A percentile compares a stretch with the other conserved stretches of the same genome.
Evolutionary conservation across 495 filamentous ascomycete species (phyloP).

Genomic region (Hypoxylon intermedium): DNA sequence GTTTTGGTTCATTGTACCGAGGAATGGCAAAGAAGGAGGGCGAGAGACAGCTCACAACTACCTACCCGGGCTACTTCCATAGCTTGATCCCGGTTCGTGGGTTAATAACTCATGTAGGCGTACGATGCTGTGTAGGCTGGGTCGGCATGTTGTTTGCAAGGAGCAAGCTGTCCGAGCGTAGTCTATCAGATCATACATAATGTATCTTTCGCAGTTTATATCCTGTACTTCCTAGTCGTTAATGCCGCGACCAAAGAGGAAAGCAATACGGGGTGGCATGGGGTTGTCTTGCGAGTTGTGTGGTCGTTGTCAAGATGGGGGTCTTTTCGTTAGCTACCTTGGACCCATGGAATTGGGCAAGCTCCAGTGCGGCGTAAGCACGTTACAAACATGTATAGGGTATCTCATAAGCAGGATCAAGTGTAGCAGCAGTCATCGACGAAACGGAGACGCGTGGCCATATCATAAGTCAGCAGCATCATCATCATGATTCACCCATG

Average conservation of each 20-base stretch:
- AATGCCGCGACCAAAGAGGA: conserved; percentile 16
- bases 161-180: conserved; percentile 10
- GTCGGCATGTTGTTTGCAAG: background rate
- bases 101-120: conserved; percentile 34
- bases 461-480: conserved; percentile 24
- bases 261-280: background rate
- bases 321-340: background rate
- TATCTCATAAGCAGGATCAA: conserved; percentile 25
- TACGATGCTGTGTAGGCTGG: conserved; percentile 9
- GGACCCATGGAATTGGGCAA: background rate
- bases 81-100: conserved; percentile 34
- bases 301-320: background rate
- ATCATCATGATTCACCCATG: conserved; percentile 26
- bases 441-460: conserved; percentile 34
- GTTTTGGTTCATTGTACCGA: conserved; percentile 22
- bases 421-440: conserved; percentile 14
- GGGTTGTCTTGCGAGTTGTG: background rate
- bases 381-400: conserved; percentile 22
- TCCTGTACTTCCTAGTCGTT: conserved; percentile 6
- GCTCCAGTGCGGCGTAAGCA: conserved; percentile 29
- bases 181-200: conserved; percentile 11
- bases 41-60: background rate
- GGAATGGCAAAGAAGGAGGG: background rate
- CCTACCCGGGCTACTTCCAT: conserved; percentile 5
- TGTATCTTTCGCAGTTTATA: conserved; percentile 12